Conservation (phyloP, 495 filamentous ascomycete species). For the Xylaria acuta region DNA sequence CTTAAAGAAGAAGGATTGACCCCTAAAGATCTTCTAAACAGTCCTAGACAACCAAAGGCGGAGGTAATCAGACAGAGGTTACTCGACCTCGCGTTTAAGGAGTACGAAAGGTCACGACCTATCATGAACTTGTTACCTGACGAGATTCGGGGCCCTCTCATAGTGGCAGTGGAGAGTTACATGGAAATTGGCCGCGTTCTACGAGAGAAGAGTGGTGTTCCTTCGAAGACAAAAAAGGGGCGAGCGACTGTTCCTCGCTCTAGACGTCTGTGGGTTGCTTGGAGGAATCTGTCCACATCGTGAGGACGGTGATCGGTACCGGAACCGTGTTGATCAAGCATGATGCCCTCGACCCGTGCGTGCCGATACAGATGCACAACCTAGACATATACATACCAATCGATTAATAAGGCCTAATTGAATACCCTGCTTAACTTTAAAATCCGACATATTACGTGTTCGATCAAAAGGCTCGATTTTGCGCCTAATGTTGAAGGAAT, state of each 20-base stretch:
- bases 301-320: background rate
- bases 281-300: slow-evolving; percentile 51
- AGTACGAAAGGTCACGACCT: slow-evolving; percentile 55
- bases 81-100: slow-evolving; percentile 60
- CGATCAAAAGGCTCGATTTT: background rate
- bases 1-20: slow-evolving; percentile 60
- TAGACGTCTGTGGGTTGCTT: slow-evolving; percentile 61
- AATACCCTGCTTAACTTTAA: background rate
- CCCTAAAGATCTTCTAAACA: slow-evolving; percentile 56
- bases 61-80: slow-evolving; percentile 57
- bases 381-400: slow-evolving; percentile 2
- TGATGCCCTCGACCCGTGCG: background rate
- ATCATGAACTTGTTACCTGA: slow-evolving; percentile 63
- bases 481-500: background rate
- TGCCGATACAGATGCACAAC: background rate
- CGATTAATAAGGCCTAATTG: background rate
- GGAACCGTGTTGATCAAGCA: slow-evolving; percentile 2
- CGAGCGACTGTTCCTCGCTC: slow-evolving; percentile 63
- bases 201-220: slow-evolving; percentile 39
- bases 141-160: slow-evolving; percentile 63
- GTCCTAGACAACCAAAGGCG: slow-evolving; percentile 48
- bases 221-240: slow-evolving; percentile 56
- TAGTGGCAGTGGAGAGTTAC: slow-evolving; percentile 73
- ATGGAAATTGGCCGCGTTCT: slow-evolving; percentile 73
- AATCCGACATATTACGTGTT: background rate